Percentiles rank a stretch among this genome's conserved stretches.
Conservation (phyloP, 1,139 yeast species). For the Blastobotrys apis region DNA sequence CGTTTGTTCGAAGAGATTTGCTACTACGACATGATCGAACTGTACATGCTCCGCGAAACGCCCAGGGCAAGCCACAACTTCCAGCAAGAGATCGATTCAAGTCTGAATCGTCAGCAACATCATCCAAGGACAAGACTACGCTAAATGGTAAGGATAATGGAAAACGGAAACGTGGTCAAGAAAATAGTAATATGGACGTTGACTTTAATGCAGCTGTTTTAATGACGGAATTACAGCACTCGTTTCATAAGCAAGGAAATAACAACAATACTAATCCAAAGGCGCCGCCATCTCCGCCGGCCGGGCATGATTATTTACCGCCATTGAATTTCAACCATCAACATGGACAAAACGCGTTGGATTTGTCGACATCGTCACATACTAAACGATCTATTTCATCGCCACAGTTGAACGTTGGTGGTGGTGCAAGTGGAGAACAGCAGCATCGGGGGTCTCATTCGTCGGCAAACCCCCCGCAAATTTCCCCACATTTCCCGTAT, state of each 20-base stretch:
- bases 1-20: slow-evolving; percentile 73
- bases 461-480: neutral
- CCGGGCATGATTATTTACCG: slow-evolving; percentile 13
- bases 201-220: slow-evolving; percentile 29
- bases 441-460: neutral
- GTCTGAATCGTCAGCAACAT: neutral
- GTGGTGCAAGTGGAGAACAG: neutral
- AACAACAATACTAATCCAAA: slow-evolving; percentile 3
- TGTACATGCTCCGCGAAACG: slow-evolving; percentile 46
- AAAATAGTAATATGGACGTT: slow-evolving; percentile 16
- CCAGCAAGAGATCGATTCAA: neutral
- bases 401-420: neutral
- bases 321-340: slow-evolving; percentile 9
- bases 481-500: slow-evolving; percentile 11
- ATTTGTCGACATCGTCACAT: slow-evolving; percentile 1
- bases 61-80: slow-evolving; percentile 21
- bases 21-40: slow-evolving; percentile 75
- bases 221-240: slow-evolving; percentile 32
- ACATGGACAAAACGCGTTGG: slow-evolving; percentile 4
- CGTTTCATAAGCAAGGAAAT: slow-evolving; percentile 17
- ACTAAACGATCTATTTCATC: neutral
- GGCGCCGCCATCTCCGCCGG: slow-evolving; percentile 15
- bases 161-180: neutral
- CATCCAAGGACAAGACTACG: neutral
- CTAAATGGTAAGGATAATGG: neutral